A percentile compares a stretch with the other conserved stretches of the same genome.
phyloP scores from a whole-genome alignment of 148 eudicot genomes.

The Camellia granthamiana region DNA sequence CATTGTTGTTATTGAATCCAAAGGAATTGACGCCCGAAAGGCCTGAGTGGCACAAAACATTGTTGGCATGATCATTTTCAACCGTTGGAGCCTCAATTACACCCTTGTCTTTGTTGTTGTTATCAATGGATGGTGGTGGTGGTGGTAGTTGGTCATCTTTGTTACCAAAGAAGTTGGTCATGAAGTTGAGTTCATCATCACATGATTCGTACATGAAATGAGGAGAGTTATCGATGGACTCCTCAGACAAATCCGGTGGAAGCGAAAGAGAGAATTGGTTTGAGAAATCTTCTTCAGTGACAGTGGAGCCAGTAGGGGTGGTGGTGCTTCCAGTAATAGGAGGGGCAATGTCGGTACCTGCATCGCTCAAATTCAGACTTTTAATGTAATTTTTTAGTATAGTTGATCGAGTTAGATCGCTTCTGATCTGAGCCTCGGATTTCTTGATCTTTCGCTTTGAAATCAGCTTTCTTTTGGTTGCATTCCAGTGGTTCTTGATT shows the following conservation, averaged over 20 bases:
- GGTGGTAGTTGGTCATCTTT: not conserved
- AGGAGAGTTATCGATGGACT: slow-evolving; percentile 28
- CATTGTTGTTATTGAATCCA: not conserved
- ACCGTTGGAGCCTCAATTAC: not conserved
- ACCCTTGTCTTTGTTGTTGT: not conserved
- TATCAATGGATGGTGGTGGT: not conserved
- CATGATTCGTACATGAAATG: slow-evolving; percentile 22
- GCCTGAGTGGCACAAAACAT: no score
- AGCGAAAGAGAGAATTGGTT: not conserved
- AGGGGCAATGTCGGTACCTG: not conserved
- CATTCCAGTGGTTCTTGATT: slow-evolving; percentile 89
- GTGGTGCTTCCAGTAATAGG: not conserved
- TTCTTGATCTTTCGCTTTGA: slow-evolving; percentile 52
- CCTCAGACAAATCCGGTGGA: slow-evolving; percentile 16
- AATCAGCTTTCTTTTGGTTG: slow-evolving; percentile 65
- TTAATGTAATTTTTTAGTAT: slow-evolving; percentile 58
- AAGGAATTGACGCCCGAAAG: not conserved
- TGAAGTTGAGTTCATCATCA: slow-evolving; percentile 52
- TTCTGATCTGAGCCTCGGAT: slow-evolving; percentile 13
- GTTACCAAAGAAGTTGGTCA: slow-evolving; percentile 33
- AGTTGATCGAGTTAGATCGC: slow-evolving; percentile 22
- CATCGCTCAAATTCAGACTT: slow-evolving; percentile 16
- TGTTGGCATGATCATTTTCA: not conserved
- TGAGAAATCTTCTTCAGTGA: slow-evolving; percentile 19
- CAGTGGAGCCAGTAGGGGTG: slow-evolving; percentile 16